Percentiles rank a stretch among this genome's conserved stretches.
Conservation (phyloP, 2,329 filamentous ascomycete species). For the Scedosporium minutisporum region DNA sequence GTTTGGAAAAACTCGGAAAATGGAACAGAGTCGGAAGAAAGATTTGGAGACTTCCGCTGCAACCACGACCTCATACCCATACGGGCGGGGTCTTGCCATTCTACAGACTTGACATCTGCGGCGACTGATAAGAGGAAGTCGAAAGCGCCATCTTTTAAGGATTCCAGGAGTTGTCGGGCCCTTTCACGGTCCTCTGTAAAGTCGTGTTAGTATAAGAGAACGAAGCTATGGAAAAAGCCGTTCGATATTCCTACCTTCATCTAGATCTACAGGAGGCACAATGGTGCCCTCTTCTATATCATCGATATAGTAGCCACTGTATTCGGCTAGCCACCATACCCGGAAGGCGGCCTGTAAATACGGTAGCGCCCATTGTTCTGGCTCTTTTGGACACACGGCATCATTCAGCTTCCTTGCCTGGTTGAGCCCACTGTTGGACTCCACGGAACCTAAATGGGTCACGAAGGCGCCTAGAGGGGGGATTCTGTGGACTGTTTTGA, state of each 20-base stretch:
- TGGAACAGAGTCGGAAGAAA: slow-evolving; percentile 56
- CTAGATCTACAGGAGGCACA: slow-evolving; percentile 50
- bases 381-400: slow-evolving; percentile 57
- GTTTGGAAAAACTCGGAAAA: slow-evolving; percentile 65
- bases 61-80: slow-evolving; percentile 74
- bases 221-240: background rate
- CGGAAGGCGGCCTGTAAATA: slow-evolving; percentile 71
- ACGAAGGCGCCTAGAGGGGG: slow-evolving; percentile 71
- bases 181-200: slow-evolving; percentile 58
- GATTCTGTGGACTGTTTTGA: slow-evolving; percentile 60
- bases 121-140: slow-evolving; percentile 84
- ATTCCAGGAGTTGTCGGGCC: slow-evolving; percentile 63
- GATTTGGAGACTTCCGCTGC: slow-evolving; percentile 64
- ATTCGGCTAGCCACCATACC: slow-evolving; percentile 86
- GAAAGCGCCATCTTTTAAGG: slow-evolving; percentile 80
- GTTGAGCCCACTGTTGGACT: slow-evolving; percentile 56
- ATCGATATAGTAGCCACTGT: slow-evolving; percentile 81
- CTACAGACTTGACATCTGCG: slow-evolving; percentile 66
- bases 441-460: slow-evolving; percentile 66
- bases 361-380: slow-evolving; percentile 60
- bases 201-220: slow-evolving; percentile 10
- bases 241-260: slow-evolving; percentile 30
- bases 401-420: slow-evolving; percentile 63
- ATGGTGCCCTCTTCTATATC: slow-evolving; percentile 51
- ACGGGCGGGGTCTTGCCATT: slow-evolving; percentile 83